Percentiles rank a stretch among this genome's conserved stretches.
Conservation (phyloP, 176 grass and related monocot species). For the Coix lacrymajobi region DNA sequence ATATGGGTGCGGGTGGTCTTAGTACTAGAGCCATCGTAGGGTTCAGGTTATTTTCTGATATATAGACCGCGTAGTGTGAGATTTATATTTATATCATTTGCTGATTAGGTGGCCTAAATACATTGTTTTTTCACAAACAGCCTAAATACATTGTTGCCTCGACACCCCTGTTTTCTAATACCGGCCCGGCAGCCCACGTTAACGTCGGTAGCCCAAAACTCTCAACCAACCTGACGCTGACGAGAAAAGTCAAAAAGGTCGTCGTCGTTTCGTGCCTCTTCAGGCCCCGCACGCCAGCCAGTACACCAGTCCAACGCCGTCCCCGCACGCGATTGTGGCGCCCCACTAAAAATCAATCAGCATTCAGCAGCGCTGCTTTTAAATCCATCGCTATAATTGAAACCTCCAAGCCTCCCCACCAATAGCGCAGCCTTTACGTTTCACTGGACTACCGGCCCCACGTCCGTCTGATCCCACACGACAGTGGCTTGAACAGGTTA, state of each 20-base stretch:
- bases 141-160: no score
- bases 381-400: background rate
- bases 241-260: background rate
- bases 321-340: background rate
- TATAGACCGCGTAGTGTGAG: no score
- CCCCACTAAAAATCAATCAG: conserved; percentile 16
- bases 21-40: no score
- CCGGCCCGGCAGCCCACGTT: no score
- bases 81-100: no score
- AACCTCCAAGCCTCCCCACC: background rate
- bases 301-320: background rate
- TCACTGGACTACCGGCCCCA: background rate
- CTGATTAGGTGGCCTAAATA: no score
- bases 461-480: fast-evolving
- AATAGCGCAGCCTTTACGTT: fast-evolving
- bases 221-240: no score
- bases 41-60: no score
- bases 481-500: fast-evolving
- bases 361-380: background rate
- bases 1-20: no score
- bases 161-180: no score
- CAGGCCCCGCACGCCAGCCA: background rate
- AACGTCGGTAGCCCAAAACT: no score
- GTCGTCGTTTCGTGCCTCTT: background rate
- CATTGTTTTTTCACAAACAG: no score